Evolutionary conservation across 306 rosid species (phyloP).

Genomic region (Senna siamea): DNA sequence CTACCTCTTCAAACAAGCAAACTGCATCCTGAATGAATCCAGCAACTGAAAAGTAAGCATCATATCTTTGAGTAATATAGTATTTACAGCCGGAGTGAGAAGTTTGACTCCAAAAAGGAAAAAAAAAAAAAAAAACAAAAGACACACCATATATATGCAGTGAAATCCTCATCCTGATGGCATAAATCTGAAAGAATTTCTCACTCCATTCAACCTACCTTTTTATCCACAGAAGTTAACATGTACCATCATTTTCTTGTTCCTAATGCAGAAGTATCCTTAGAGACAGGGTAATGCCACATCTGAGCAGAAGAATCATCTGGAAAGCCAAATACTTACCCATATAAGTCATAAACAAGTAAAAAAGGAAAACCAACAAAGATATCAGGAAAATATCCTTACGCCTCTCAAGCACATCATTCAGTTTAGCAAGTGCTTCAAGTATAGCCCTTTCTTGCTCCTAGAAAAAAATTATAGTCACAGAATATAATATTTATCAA

Average conservation of each 20-base stretch:
- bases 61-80: neutral
- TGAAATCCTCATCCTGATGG: constrained; percentile 14
- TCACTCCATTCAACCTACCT: constrained; percentile 21
- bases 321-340: constrained; percentile 24
- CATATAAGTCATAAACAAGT: constrained; percentile 5
- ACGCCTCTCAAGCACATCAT: constrained; percentile 32
- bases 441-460: constrained; percentile 48
- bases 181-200: constrained; percentile 23
- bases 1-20: constrained; percentile 24
- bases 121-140: too few species aligned
- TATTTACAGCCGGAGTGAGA: neutral
- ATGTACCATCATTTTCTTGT: constrained; percentile 31
- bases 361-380: constrained; percentile 9
- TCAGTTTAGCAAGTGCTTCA: constrained; percentile 50
- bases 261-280: constrained; percentile 14
- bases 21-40: constrained; percentile 10
- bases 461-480: constrained; percentile 35
- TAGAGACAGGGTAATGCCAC: neutral
- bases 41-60: neutral
- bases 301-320: constrained; percentile 37
- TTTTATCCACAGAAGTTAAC: constrained; percentile 17
- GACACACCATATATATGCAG: neutral
- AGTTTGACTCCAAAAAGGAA: too few species aligned
- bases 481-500: constrained; percentile 25
- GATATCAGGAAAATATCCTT: constrained; percentile 26